Evolutionary conservation across 345 rosid species (phyloP).

Genomic region (Theobroma cacao): DNA sequence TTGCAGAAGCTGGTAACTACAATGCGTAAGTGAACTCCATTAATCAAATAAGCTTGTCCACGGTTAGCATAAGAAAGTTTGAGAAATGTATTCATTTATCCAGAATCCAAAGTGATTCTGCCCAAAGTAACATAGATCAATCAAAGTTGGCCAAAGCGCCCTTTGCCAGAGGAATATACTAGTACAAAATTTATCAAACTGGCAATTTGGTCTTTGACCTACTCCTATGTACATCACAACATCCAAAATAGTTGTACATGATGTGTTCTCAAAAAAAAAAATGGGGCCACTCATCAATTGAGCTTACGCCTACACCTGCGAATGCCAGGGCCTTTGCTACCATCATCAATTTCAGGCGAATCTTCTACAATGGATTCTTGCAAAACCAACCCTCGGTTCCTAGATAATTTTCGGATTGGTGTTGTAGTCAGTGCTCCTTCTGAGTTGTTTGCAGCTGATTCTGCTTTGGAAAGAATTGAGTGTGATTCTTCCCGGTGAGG

Average conservation of each 20-base stretch:
- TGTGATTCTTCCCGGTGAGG: slow-evolving; percentile 42
- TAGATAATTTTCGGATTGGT: slow-evolving; percentile 74
- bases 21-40: neutral
- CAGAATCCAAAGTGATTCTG: neutral
- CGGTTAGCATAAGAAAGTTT: neutral
- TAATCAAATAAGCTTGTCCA: neutral
- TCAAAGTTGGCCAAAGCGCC: neutral
- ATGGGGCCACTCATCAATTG: slow-evolving; percentile 23
- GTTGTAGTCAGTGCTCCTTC: slow-evolving; percentile 45
- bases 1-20: neutral
- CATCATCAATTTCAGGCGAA: slow-evolving; percentile 43
- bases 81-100: neutral
- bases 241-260: neutral
- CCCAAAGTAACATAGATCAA: neutral
- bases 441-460: slow-evolving; percentile 22
- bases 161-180: neutral
- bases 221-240: neutral
- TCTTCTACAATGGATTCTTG: slow-evolving; percentile 72
- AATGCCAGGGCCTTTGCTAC: slow-evolving; percentile 22
- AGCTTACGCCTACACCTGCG: slow-evolving; percentile 54
- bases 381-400: slow-evolving; percentile 73
- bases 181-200: neutral
- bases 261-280: neutral
- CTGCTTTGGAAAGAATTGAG: slow-evolving; percentile 28
- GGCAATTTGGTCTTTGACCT: neutral